phyloP scores from a whole-genome alignment of 257 asterid genomes.

The Plectranthus barbatus region DNA sequence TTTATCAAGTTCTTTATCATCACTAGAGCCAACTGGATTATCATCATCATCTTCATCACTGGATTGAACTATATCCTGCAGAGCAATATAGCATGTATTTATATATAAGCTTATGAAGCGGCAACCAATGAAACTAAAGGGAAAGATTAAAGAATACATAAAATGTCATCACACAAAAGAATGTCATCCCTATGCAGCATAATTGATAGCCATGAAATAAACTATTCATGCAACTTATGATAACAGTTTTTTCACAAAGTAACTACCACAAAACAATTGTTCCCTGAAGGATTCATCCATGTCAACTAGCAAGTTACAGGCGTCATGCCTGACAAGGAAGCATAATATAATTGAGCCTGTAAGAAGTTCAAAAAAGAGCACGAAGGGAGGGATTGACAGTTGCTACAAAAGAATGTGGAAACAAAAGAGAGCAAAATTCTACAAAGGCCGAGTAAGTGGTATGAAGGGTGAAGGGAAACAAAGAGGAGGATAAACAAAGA shows the following conservation, averaged over 20 bases:
- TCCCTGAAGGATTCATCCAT: too few relatives aligned
- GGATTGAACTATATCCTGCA: constrained; percentile 45
- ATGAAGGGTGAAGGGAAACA: not conserved
- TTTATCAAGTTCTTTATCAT: constrained; percentile 11
- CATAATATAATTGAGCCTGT: too few relatives aligned
- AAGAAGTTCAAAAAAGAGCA: too few relatives aligned
- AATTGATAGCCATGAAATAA: not conserved
- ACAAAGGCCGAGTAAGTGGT: not conserved
- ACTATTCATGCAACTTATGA: not conserved
- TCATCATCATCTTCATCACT: constrained; percentile 26
- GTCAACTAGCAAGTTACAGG: too few relatives aligned
- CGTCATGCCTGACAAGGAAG: too few relatives aligned
- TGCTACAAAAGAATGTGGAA: not conserved
- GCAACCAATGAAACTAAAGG: not conserved
- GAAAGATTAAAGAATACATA: not conserved
- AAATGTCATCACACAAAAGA: not conserved
- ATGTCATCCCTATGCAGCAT: not conserved
- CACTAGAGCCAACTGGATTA: constrained; percentile 12
- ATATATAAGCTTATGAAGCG: not conserved
- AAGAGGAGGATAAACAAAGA: too few relatives aligned
- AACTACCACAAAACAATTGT: not conserved
- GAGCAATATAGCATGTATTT: not conserved
- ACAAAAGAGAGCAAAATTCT: not conserved
- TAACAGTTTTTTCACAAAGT: not conserved
- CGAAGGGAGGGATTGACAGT: too few relatives aligned